Conservation (phyloP, 495 filamentous ascomycete genomes). For the Rostrohypoxylon terebratum region DNA sequence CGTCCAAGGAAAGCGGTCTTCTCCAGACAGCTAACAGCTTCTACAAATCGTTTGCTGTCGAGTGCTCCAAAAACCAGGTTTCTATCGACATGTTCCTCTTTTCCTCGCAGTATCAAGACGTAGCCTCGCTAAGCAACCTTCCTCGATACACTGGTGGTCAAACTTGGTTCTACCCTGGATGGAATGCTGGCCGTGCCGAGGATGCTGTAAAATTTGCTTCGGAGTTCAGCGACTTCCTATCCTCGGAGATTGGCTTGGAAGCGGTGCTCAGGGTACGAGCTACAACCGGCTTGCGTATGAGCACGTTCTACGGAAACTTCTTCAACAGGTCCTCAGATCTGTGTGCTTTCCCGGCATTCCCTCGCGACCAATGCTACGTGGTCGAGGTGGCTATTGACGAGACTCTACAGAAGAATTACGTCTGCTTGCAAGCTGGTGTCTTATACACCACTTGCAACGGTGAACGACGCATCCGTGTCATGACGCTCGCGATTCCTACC, state of each 20-base stretch:
- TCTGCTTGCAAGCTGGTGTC: slow-evolving; percentile 96
- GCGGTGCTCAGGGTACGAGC: slow-evolving; percentile 95
- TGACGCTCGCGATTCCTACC: slow-evolving; percentile 93
- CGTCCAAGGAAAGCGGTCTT: slow-evolving; percentile 86
- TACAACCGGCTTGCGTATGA: slow-evolving; percentile 95
- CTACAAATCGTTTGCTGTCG: slow-evolving; percentile 99
- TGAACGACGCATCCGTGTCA: slow-evolving; percentile 90
- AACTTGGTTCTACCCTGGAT: slow-evolving; percentile 98
- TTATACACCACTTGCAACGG: slow-evolving; percentile 98
- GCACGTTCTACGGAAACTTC: slow-evolving; percentile 98
- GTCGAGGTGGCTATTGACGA: slow-evolving; percentile 99
- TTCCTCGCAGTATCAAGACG: slow-evolving; percentile 96
- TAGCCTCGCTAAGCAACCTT: slow-evolving; percentile 92
- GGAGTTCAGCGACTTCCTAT: slow-evolving; percentile 96
- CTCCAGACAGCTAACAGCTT: slow-evolving; percentile 94
- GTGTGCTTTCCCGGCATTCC: slow-evolving; percentile 97
- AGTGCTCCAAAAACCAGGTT: slow-evolving; percentile 98
- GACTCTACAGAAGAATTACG: slow-evolving; percentile 88
- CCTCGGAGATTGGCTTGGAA: slow-evolving; percentile 94
- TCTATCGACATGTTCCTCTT: slow-evolving; percentile 99
- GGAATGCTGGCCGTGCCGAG: slow-evolving; percentile 92
- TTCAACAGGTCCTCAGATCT: slow-evolving; percentile 98
- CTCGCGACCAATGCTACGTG: slow-evolving; percentile 96
- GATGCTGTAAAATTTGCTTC: slow-evolving; percentile 97
- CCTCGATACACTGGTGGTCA: slow-evolving; percentile 97